These are phyloP conservation scores for Neurospora cerealis DNA, from an alignment of 495 filamentous ascomycete species.

Conservation along the genomic window DNA sequence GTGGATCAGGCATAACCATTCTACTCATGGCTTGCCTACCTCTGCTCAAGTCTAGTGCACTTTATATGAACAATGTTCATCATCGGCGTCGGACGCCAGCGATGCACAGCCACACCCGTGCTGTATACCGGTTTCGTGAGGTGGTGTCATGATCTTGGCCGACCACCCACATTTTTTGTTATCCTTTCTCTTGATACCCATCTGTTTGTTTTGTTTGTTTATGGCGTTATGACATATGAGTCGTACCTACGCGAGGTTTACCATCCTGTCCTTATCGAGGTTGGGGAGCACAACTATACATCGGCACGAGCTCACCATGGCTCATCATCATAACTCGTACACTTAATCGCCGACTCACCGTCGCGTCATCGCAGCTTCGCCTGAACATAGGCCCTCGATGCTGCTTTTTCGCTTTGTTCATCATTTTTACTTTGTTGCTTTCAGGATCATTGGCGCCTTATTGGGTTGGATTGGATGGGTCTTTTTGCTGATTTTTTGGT, in stretches of 20 bases:
- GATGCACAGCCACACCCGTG: neutral
- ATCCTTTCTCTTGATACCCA: slow-evolving; percentile 5
- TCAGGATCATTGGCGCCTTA: neutral
- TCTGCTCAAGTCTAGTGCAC: slow-evolving; percentile 10
- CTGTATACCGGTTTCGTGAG: neutral
- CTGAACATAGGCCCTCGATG: neutral
- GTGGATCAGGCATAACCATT: slow-evolving; percentile 22
- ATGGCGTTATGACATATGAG: neutral
- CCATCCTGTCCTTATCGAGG: neutral
- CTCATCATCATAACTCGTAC: neutral
- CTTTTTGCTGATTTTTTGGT: neutral
- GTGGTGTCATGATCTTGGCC: neutral
- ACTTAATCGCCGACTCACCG: neutral
- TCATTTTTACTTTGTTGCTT: neutral
- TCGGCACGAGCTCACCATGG: neutral
- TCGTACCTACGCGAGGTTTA: neutral
- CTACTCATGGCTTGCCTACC: slow-evolving; percentile 4
- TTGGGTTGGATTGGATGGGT: neutral
- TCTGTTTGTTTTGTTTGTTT: slow-evolving; percentile 4
- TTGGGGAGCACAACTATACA: neutral
- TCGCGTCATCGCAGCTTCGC: neutral
- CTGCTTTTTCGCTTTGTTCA: neutral
- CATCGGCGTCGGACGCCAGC: neutral
- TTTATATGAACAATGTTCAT: neutral
- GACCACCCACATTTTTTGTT: neutral